These are phyloP conservation scores for Pleurotus eryngii DNA, from an alignment of 768 basidiomycete genomes.

Conservation along the genomic window DNA sequence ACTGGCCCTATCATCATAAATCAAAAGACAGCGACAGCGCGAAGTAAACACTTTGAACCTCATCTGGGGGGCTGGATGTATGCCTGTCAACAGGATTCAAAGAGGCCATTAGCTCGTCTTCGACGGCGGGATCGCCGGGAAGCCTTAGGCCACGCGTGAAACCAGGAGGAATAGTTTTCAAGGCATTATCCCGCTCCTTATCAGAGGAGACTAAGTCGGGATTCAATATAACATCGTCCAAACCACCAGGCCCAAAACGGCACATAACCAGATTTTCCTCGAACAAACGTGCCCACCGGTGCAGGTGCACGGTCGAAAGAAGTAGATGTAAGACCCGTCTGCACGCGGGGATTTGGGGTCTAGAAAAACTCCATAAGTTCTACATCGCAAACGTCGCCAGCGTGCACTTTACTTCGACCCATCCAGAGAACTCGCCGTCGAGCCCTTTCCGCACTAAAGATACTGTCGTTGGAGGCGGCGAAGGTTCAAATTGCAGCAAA, in stretches of 20 bases:
- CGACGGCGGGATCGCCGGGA: conserved; percentile 50
- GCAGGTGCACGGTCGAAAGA: conserved; percentile 84
- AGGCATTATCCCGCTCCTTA: conserved; percentile 33
- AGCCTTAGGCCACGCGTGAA: conserved; percentile 77
- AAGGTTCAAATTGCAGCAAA: conserved; percentile 61
- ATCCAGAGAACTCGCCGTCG: conserved; percentile 77
- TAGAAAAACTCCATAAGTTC: conserved; percentile 22
- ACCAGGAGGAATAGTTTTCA: conserved; percentile 79
- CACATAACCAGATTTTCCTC: conserved; percentile 90
- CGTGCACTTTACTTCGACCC: conserved; percentile 58
- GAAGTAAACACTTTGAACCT: too few species aligned
- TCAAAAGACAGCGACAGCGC: too few species aligned
- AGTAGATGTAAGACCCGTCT: conserved; percentile 79
- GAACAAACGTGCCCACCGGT: conserved; percentile 75
- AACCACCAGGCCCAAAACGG: conserved; percentile 93
- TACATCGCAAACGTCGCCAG: background rate
- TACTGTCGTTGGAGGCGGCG: conserved; percentile 71
- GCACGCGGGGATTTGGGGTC: conserved; percentile 51
- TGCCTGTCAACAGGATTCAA: conserved; percentile 19
- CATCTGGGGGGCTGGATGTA: too few species aligned
- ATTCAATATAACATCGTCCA: conserved; percentile 59
- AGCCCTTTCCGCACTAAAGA: conserved; percentile 75
- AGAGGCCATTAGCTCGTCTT: conserved; percentile 34
- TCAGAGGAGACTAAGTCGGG: conserved; percentile 24
- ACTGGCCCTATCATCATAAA: background rate